Conservation (phyloP, 2,329 filamentous ascomycete species). For the Fusarium equiseti region DNA sequence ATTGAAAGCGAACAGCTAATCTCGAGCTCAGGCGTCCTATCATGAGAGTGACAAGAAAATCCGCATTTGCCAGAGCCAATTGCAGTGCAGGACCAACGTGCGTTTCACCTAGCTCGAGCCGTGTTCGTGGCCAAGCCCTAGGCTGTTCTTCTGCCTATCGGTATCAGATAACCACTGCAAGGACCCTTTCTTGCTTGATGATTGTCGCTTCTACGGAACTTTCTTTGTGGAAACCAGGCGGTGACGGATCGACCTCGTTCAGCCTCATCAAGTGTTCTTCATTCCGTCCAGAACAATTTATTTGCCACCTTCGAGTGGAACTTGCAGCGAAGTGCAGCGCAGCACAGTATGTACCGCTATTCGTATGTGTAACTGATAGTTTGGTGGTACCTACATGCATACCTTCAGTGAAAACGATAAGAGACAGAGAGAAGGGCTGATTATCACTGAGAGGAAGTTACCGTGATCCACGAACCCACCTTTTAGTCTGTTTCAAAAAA, state of each 20-base stretch:
- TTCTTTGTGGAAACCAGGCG: conserved; percentile 28
- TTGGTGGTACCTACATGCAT: conserved; percentile 4
- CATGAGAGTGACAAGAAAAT: conserved; percentile 10
- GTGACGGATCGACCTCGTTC: conserved; percentile 24
- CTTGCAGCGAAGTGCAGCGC: background rate
- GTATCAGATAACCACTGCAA: conserved; percentile 14
- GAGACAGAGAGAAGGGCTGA: background rate
- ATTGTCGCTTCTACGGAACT: conserved; percentile 30
- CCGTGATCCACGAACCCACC: conserved; percentile 27
- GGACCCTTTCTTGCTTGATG: conserved; percentile 21
- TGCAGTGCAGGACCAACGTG: conserved; percentile 19
- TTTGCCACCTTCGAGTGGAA: conserved; percentile 21
- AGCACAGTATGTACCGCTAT: background rate
- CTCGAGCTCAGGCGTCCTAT: conserved; percentile 6
- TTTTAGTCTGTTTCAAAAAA: conserved; percentile 38
- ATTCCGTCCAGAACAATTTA: conserved; percentile 36
- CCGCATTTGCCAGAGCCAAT: conserved; percentile 19
- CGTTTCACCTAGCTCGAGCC: conserved; percentile 23
- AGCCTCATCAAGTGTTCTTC: conserved; percentile 38
- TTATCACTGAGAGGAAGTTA: conserved; percentile 20
- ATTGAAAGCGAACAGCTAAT: background rate
- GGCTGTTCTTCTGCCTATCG: conserved; percentile 18
- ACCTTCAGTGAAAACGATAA: background rate
- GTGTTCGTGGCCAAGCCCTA: conserved; percentile 30
- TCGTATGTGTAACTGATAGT: background rate